phyloP scores from a whole-genome alignment of 2,329 filamentous ascomycete genomes.

The Microsporum canis region DNA sequence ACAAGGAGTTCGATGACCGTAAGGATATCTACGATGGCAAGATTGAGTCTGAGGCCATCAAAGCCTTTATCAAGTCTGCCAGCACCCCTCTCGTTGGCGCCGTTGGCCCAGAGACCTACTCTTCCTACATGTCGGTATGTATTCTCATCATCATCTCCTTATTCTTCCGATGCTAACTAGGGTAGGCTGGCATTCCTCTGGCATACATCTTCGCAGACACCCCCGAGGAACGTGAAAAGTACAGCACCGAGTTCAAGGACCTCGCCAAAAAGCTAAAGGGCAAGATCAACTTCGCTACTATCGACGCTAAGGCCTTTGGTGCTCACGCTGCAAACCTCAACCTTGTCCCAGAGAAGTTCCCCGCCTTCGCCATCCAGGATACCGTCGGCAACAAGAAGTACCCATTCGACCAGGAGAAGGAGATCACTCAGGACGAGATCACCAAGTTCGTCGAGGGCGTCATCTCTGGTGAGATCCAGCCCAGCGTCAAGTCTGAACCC shows the following conservation, averaged over 20 bases:
- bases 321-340: constrained; percentile 95
- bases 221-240: constrained; percentile 70
- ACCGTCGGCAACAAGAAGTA: constrained; percentile 93
- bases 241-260: constrained; percentile 67
- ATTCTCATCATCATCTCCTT: not conserved
- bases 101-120: constrained; percentile 93
- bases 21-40: constrained; percentile 73
- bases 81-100: constrained; percentile 88
- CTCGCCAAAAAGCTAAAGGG: constrained; percentile 88
- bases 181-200: constrained; percentile 68
- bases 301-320: constrained; percentile 87
- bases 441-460: constrained; percentile 78
- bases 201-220: constrained; percentile 97
- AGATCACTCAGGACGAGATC: constrained; percentile 63
- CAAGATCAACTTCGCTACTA: constrained; percentile 93
- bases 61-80: constrained; percentile 69
- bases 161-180: not conserved
- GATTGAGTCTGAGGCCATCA: constrained; percentile 70
- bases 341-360: constrained; percentile 90
- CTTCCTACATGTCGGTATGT: constrained; percentile 73
- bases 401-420: constrained; percentile 75
- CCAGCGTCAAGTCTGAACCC: constrained; percentile 97
- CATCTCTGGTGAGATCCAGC: constrained; percentile 73
- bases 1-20: constrained; percentile 97
- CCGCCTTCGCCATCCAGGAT: constrained; percentile 95